Evolutionary conservation across 192 early-diverging fungal genomes (phyloP), one percentile per base, ranked within the genome.

Genomic region (Kickxella alabastrina): DNA sequence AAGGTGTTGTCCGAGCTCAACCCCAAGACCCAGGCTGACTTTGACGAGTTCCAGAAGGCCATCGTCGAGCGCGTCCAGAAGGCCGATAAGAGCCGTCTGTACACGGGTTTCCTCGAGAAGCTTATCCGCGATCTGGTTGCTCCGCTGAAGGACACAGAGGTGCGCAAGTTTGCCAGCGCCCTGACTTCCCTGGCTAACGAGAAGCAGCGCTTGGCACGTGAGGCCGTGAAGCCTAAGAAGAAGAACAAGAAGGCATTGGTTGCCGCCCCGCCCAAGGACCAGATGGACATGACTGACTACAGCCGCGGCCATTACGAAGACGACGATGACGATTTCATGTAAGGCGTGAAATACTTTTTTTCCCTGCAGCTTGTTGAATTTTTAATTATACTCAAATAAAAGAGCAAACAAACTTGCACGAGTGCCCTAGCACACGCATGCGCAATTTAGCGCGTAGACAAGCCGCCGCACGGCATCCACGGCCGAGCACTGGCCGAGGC

Each of bases 131-230:
- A 87, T 45, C 62, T 86, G 40, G 68, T 77, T 37, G 37, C 59
- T 19, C 76, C 83, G 8, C 62, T 84, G 24, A 81, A 75, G 62
- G 87, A 88, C 44, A 55, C 71, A 5, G 85, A 89, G 29, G 80
- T 86, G 10, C 72, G 82, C 49, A 86, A 85, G 54, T 51, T 77
- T 23, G 45, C 85, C 14, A 77, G 76, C 58, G 71, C 83, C 7
- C 54, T 90, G 61, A 81, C 80, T 3, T 72, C 78, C 2, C 59
- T 90, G 47, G 87, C 85, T 41, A 86, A 86, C 52, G 87, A 89
- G 74, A 87, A 90, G 74, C 80, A 85, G 65, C 80, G 71, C 43
- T 75, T 76, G 15, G 67, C 73, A 9, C 74, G 77, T 44, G 87
- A 89, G 17, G 78, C 67, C 2, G 15, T 54, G 37, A 90, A 90